phyloP scores from a whole-genome alignment of 2,329 filamentous ascomycete species.

The Aspergillus brasiliensis region DNA sequence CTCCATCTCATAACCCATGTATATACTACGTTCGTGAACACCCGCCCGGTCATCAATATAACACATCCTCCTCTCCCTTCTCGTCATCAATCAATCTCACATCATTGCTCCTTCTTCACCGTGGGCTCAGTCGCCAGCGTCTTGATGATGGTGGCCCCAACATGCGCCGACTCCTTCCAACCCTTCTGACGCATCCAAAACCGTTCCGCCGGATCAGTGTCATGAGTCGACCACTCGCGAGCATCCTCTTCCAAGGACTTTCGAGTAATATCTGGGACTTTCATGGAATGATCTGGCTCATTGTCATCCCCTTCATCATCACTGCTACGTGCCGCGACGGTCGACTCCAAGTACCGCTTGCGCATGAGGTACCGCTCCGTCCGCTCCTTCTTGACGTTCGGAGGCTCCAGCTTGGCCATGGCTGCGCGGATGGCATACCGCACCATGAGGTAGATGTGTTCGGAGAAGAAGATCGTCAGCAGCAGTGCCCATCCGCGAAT shows the following conservation, averaged over 20 bases:
- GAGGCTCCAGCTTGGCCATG: slow-evolving; percentile 79
- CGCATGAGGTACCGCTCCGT: slow-evolving; percentile 78
- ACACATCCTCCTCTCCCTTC: not conserved
- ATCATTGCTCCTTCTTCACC: slow-evolving; percentile 40
- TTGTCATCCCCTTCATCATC: slow-evolving; percentile 26
- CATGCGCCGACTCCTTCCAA: slow-evolving; percentile 45
- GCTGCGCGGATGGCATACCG: slow-evolving; percentile 72
- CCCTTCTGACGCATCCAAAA: slow-evolving; percentile 50
- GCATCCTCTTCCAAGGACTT: slow-evolving; percentile 48
- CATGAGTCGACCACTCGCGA: slow-evolving; percentile 36
- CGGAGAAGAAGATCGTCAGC: slow-evolving; percentile 78
- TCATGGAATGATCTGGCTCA: slow-evolving; percentile 14
- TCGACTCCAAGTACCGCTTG: slow-evolving; percentile 70
- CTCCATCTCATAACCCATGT: not conserved
- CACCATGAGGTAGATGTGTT: slow-evolving; percentile 84
- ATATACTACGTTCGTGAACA: not conserved
- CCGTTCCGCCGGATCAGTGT: slow-evolving; percentile 35
- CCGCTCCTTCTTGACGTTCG: slow-evolving; percentile 81
- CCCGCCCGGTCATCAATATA: not conserved
- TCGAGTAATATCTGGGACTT: slow-evolving; percentile 36
- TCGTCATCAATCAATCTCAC: not conserved
- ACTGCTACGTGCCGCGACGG: slow-evolving; percentile 22
- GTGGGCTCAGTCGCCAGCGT: slow-evolving; percentile 26
- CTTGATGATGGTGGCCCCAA: slow-evolving; percentile 46
- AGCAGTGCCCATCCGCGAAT: slow-evolving; percentile 81